Conservation (phyloP, 768 basidiomycete species). For the Boletus sp. region DNA sequence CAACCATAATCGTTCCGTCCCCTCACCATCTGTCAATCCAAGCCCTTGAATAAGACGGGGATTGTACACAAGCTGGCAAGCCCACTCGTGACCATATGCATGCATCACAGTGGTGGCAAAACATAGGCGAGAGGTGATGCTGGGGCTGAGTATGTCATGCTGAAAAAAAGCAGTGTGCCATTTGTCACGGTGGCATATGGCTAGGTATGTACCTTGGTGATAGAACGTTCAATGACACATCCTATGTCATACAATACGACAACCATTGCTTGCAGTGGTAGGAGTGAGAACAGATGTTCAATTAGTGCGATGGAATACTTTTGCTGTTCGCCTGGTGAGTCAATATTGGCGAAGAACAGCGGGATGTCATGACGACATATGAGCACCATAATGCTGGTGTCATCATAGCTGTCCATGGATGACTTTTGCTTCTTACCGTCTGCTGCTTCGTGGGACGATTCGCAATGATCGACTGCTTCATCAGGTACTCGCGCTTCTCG, state of each 20-base stretch:
- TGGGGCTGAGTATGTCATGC: no score
- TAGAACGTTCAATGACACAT: constrained; percentile 8
- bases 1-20: constrained; percentile 16
- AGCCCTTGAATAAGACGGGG: background rate
- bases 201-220: background rate
- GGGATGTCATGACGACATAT: background rate
- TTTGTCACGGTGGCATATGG: background rate
- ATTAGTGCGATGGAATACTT: constrained; percentile 22
- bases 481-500: background rate
- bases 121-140: no score
- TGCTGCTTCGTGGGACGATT: background rate
- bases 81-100: no score
- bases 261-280: constrained; percentile 35
- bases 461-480: background rate
- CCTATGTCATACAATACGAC: constrained; percentile 33
- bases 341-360: no score
- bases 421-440: background rate
- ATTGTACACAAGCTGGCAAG: background rate
- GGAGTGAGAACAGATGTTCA: constrained; percentile 24
- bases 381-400: background rate
- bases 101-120: no score
- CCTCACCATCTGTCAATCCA: constrained; percentile 19
- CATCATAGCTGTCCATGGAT: background rate
- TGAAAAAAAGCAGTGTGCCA: background rate
- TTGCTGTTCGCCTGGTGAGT: constrained; percentile 8